These are phyloP conservation scores for Saccharomyces hybrid DNA, from an alignment of 1,139 yeast species.

Conservation along the genomic window DNA sequence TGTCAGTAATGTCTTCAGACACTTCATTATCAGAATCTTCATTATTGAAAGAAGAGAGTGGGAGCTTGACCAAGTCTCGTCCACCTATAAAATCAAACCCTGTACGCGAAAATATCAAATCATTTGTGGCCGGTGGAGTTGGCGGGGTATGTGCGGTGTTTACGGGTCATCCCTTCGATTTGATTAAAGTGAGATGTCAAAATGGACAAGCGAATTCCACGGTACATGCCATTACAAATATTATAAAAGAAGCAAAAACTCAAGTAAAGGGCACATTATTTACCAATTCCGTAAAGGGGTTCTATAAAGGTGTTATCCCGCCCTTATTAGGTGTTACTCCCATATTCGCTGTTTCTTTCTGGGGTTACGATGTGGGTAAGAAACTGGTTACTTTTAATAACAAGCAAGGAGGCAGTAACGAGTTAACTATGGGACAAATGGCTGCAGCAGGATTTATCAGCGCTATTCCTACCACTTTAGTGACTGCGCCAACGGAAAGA, in stretches of 20 bases:
- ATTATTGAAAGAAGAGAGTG: conserved; percentile 11
- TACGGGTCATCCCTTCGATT: conserved; percentile 94
- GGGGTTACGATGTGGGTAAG: conserved; percentile 97
- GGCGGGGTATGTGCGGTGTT: conserved; percentile 80
- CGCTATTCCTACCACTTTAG: conserved; percentile 88
- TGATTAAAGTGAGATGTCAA: conserved; percentile 86
- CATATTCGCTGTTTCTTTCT: conserved; percentile 94
- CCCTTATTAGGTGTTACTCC: conserved; percentile 95
- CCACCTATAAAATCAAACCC: conserved; percentile 7
- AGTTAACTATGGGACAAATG: conserved; percentile 57
- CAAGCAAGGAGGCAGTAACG: conserved; percentile 9
- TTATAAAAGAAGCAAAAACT: conserved; percentile 59
- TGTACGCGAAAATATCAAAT: conserved; percentile 44
- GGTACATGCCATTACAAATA: conserved; percentile 57
- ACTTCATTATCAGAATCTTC: conserved; percentile 13
- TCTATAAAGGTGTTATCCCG: conserved; percentile 81
- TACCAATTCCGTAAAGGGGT: conserved; percentile 12
- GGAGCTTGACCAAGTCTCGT: conserved; percentile 2
- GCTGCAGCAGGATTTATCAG: conserved; percentile 91
- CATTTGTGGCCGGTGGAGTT: conserved; percentile 85
- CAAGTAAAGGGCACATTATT: conserved; percentile 4
- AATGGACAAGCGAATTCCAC: conserved; percentile 48
- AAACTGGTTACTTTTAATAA: conserved; percentile 43
- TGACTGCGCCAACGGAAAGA: conserved; percentile 95
- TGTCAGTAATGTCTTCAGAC: conserved; percentile 11